phyloP scores from a whole-genome alignment of 441 rosid species.

The Macaranga tanarius region DNA sequence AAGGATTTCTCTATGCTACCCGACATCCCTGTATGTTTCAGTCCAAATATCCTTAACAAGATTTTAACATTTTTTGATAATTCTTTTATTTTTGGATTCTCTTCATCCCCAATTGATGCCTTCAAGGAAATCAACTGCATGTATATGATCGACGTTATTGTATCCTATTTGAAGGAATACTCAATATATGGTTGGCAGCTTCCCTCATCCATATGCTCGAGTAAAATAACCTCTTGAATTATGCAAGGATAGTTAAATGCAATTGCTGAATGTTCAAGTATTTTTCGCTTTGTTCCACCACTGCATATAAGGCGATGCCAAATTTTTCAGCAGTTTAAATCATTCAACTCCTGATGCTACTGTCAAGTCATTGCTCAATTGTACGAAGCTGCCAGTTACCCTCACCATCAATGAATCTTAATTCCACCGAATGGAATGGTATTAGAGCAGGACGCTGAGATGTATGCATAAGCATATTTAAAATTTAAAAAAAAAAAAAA shows the following conservation, averaged over 20 bases:
- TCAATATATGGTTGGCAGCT: not conserved
- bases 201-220: not conserved
- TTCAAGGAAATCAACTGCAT: not conserved
- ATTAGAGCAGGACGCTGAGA: constrained; percentile 93
- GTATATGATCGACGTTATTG: not conserved
- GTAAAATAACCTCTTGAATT: not conserved
- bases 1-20: constrained; percentile 20
- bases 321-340: not conserved
- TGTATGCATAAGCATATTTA: not conserved
- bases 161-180: constrained; percentile 9
- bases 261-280: not conserved
- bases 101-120: constrained; percentile 5
- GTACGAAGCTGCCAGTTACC: constrained; percentile 93
- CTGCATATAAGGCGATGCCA: constrained; percentile 1
- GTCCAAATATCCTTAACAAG: constrained; percentile 2
- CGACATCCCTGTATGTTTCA: constrained; percentile 3
- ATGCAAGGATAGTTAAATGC: not conserved
- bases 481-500: no score
- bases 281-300: not conserved
- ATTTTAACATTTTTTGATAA: constrained; percentile 11
- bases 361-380: constrained; percentile 50
- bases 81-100: constrained; percentile 5
- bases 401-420: constrained; percentile 94
- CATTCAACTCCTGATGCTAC: not conserved
- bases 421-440: constrained; percentile 81